phyloP scores from a whole-genome alignment of 257 asterid species.

The Schizonepeta tenuifolia region DNA sequence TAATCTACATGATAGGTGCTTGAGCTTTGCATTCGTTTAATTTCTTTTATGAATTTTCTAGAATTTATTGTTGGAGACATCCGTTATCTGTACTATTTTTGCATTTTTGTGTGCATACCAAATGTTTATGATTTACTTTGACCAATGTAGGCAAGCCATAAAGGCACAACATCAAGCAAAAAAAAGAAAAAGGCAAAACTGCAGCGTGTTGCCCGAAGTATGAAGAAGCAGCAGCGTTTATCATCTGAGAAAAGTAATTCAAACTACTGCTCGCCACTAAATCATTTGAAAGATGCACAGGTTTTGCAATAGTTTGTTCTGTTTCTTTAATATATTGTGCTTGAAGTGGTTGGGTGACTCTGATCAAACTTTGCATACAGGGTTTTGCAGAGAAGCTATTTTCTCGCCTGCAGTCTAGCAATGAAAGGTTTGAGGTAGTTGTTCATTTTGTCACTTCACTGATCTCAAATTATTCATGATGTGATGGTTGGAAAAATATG shows the following conservation, averaged over 20 bases:
- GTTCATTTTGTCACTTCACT: constrained; percentile 18
- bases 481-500: background rate
- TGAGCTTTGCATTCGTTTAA: constrained; percentile 21
- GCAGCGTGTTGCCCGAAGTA: constrained; percentile 83
- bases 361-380: constrained; percentile 45
- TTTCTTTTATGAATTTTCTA: background rate
- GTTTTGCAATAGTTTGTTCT: constrained; percentile 40
- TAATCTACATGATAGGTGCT: background rate
- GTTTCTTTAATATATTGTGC: constrained; percentile 21
- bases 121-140: constrained; percentile 23
- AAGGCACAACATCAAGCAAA: constrained; percentile 93
- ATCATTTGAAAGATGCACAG: constrained; percentile 95
- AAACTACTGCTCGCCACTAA: constrained; percentile 81
- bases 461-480: background rate
- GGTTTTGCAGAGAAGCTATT: constrained; percentile 92
- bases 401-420: constrained; percentile 72
- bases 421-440: constrained; percentile 81
- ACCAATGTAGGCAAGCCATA: constrained; percentile 69
- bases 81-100: constrained; percentile 6
- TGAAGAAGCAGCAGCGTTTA: constrained; percentile 91
- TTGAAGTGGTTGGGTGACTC: constrained; percentile 13
- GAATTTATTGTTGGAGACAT: constrained; percentile 25
- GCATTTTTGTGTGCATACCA: constrained; percentile 2
- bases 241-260: constrained; percentile 61
- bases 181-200: constrained; percentile 97